These are phyloP conservation scores for Nakaseomyces delphensis DNA, from an alignment of 1,139 yeast species.

Conservation along the genomic window DNA sequence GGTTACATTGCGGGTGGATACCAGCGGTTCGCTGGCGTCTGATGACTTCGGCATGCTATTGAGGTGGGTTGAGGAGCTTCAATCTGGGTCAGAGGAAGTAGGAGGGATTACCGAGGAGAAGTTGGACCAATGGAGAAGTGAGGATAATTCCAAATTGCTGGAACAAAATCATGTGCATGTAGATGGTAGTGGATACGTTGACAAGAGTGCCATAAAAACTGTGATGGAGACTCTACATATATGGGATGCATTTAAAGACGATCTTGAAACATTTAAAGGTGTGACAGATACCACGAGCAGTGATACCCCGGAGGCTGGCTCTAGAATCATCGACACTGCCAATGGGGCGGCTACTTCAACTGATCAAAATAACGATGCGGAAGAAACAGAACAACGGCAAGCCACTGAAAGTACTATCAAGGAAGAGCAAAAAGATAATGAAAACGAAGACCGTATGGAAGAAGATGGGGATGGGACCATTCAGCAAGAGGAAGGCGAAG, in stretches of 20 bases:
- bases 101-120: not conserved
- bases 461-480: slow-evolving; percentile 3
- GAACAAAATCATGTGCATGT: not conserved
- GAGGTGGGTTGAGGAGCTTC: not conserved
- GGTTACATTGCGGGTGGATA: not conserved
- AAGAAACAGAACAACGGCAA: slow-evolving; percentile 3
- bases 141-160: not conserved
- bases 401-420: too few relatives aligned
- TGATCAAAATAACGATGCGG: too few relatives aligned
- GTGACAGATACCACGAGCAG: not conserved
- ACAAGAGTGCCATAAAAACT: not conserved
- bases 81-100: not conserved
- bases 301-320: too few relatives aligned
- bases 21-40: not conserved
- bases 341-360: too few relatives aligned
- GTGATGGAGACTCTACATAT: slow-evolving; percentile 4
- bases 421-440: not conserved
- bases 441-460: not conserved
- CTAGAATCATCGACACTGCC: too few relatives aligned
- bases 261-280: slow-evolving; percentile 1
- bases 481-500: not conserved
- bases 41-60: not conserved
- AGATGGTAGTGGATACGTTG: not conserved
- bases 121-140: slow-evolving; percentile 2
- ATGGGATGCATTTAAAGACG: slow-evolving; percentile 1